Evolutionary conservation across 2,329 filamentous ascomycete genomes (phyloP).

Genomic region (Cercospora sesami): DNA sequence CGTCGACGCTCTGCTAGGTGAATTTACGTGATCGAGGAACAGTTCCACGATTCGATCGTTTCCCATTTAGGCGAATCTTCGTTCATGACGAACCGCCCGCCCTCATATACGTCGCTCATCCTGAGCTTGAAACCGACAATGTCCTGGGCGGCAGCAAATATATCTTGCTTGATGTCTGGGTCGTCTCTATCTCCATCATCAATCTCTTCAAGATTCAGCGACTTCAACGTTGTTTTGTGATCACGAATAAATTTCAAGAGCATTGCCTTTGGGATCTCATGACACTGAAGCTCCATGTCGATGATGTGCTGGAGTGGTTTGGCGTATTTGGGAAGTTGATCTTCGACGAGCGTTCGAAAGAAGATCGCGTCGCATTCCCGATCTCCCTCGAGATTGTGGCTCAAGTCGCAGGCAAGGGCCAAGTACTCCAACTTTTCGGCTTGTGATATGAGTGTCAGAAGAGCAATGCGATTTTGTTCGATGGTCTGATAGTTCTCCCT

Average conservation of each 20-base stretch:
- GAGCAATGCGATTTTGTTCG: neutral
- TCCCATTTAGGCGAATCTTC: neutral
- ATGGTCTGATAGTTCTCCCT: neutral
- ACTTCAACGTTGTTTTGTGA: neutral
- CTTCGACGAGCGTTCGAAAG: neutral
- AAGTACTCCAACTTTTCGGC: neutral
- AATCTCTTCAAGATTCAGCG: neutral
- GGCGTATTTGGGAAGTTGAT: neutral
- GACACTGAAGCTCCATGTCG: neutral
- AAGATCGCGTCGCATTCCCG: neutral
- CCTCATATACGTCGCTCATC: neutral
- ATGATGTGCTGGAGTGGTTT: neutral
- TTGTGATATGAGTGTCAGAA: neutral
- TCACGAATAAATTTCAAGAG: neutral
- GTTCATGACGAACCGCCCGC: neutral
- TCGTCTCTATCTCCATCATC: neutral
- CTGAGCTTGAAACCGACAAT: constrained; percentile 6
- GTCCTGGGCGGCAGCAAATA: neutral
- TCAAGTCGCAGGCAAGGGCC: neutral
- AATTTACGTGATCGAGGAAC: neutral
- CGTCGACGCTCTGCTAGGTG: neutral
- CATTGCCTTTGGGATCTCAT: neutral
- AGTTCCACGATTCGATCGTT: neutral
- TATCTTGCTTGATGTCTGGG: neutral
- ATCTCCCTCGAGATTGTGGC: neutral